Percentiles rank a stretch among this genome's conserved stretches.
phyloP scores from a whole-genome alignment of 768 basidiomycete species.

The Termitomyces sp. region DNA sequence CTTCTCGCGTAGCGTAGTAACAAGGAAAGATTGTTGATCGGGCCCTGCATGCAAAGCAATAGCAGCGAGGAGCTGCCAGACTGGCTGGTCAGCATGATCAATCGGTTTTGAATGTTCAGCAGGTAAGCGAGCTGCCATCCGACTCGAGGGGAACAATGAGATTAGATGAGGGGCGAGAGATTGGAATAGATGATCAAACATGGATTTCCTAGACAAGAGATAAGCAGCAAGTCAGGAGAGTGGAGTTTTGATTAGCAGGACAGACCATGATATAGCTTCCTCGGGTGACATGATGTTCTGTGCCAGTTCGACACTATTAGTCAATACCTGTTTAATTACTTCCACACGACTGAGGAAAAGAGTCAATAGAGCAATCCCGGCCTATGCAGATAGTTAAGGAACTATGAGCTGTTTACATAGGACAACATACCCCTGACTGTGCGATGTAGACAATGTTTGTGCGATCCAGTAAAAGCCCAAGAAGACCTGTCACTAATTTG shows the following conservation, averaged over 20 bases:
- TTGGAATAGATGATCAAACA: conserved; percentile 86
- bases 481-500: conserved; percentile 77
- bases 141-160: conserved; percentile 85
- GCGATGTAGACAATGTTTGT: conserved; percentile 70
- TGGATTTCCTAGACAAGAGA: conserved; percentile 59
- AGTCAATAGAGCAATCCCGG: conserved; percentile 87
- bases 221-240: conserved; percentile 1
- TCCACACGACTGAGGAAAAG: conserved; percentile 91
- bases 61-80: conserved; percentile 93
- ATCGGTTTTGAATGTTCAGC: conserved; percentile 33
- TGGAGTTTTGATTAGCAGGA: not conserved
- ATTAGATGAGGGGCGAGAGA: conserved; percentile 72
- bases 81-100: conserved; percentile 78
- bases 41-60: conserved; percentile 78
- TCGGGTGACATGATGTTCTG: conserved; percentile 55
- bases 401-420: not conserved
- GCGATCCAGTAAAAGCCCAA: conserved; percentile 77
- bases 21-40: conserved; percentile 86
- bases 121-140: conserved; percentile 40
- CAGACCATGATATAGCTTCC: conserved; percentile 72
- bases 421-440: conserved; percentile 65
- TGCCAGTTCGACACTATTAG: conserved; percentile 41
- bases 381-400: conserved; percentile 38
- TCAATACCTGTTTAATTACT: conserved; percentile 73
- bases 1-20: conserved; percentile 84